Conservation (phyloP, 2,329 filamentous ascomycete genomes). For the Penicillium decumbens region DNA sequence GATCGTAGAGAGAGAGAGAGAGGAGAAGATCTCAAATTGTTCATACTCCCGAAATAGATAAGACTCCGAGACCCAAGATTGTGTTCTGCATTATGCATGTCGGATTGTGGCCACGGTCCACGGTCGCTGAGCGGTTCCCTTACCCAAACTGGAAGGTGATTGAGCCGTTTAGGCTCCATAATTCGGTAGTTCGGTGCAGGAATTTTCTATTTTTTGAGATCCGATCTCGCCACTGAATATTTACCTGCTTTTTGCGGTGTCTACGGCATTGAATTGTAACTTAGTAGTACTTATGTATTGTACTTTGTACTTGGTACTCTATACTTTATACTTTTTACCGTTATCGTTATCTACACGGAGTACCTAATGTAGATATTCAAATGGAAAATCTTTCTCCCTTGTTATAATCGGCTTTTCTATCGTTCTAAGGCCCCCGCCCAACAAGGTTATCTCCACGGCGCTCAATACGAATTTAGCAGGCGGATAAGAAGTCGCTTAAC, state of each 20-base stretch:
- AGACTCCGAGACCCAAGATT: slow-evolving; percentile 1
- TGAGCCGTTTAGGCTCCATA: background rate
- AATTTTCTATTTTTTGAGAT: background rate
- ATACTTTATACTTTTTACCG: too few relatives aligned
- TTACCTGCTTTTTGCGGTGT: background rate
- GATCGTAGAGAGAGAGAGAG: slow-evolving; percentile 7
- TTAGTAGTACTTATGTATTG: too few relatives aligned
- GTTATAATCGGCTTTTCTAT: background rate
- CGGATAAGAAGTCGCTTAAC: slow-evolving; percentile 5
- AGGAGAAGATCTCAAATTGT: background rate
- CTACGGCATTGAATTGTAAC: too few relatives aligned
- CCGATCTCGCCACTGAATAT: background rate
- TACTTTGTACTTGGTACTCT: too few relatives aligned
- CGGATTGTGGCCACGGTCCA: slow-evolving; percentile 7
- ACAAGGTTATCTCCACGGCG: slow-evolving; percentile 13
- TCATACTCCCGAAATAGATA: background rate
- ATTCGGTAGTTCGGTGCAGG: background rate
- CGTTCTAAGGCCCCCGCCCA: slow-evolving; percentile 4
- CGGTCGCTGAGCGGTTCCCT: slow-evolving; percentile 3
- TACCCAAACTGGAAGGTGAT: slow-evolving; percentile 24
- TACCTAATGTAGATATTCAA: background rate
- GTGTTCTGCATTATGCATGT: slow-evolving; percentile 24
- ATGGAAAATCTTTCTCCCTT: background rate
- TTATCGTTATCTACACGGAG: too few relatives aligned
- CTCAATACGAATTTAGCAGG: slow-evolving; percentile 11